Conservation (phyloP, 257 asterid species). For the Parsonsia alboflavescens region DNA sequence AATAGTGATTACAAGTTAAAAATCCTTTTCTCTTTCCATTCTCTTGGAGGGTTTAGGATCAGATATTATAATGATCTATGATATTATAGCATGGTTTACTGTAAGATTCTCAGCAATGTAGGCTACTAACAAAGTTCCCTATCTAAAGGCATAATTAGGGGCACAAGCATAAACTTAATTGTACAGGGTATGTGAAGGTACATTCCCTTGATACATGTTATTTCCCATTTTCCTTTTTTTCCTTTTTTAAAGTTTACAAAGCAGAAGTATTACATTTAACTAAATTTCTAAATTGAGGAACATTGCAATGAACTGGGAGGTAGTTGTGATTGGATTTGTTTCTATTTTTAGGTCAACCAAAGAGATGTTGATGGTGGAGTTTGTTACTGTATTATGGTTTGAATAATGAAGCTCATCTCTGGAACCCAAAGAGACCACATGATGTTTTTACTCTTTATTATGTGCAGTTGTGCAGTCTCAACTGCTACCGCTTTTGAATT, state of each 20-base stretch:
- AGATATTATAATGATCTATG: neutral
- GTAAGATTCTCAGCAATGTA: neutral
- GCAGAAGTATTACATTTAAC: neutral
- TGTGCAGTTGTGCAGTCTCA: no score
- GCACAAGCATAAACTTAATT: neutral
- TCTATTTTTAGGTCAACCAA: slow-evolving; percentile 27
- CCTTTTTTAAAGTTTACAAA: neutral
- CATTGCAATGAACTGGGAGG: neutral
- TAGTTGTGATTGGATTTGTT: neutral
- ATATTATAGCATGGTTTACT: neutral
- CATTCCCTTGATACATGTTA: slow-evolving; percentile 19
- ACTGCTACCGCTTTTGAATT: no score
- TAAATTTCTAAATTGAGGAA: slow-evolving; percentile 1
- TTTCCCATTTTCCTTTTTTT: neutral
- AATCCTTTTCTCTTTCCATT: neutral
- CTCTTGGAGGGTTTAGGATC: neutral
- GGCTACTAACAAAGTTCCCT: slow-evolving; percentile 11
- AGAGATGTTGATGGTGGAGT: slow-evolving; percentile 21
- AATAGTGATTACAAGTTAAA: neutral
- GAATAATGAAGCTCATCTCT: neutral
- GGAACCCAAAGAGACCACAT: no score
- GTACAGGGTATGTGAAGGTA: slow-evolving; percentile 21
- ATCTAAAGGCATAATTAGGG: neutral
- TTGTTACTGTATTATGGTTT: slow-evolving; percentile 19
- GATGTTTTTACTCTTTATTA: no score